Conservation (phyloP, 495 filamentous ascomycete genomes). For the Emericellopsis terricola region DNA sequence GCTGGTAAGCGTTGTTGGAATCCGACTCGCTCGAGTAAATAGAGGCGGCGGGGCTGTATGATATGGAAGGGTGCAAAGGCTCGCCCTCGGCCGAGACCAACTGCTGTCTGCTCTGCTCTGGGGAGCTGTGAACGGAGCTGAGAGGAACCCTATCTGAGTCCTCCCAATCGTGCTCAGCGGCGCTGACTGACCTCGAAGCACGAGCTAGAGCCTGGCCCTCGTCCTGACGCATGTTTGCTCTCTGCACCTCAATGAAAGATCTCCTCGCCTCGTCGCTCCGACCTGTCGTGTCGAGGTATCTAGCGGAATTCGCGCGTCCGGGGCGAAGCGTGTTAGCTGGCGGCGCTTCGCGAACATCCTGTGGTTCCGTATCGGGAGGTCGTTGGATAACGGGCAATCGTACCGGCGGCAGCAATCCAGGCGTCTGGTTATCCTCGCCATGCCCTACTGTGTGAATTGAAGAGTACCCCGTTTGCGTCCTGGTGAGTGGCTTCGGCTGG, state of each 20-base stretch:
- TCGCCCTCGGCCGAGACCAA: slow-evolving; percentile 1
- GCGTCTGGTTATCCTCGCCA: slow-evolving; percentile 8
- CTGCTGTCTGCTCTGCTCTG: slow-evolving; percentile 1
- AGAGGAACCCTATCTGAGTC: slow-evolving; percentile 4
- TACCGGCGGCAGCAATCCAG: not conserved
- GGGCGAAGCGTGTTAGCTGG: slow-evolving; percentile 6
- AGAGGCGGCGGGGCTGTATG: slow-evolving; percentile 13
- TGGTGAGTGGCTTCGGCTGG: slow-evolving; percentile 18
- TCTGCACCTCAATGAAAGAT: slow-evolving; percentile 36
- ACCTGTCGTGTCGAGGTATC: slow-evolving; percentile 13
- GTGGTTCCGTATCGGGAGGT: not conserved
- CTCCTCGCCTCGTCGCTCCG: slow-evolving; percentile 24
- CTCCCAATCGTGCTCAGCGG: slow-evolving; percentile 10
- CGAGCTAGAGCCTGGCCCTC: slow-evolving; percentile 52
- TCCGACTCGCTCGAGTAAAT: no score
- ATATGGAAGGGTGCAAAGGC: not conserved
- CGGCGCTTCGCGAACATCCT: not conserved
- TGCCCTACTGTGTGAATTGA: slow-evolving; percentile 9
- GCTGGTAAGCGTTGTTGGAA: no score
- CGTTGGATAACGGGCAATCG: not conserved
- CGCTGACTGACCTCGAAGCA: slow-evolving; percentile 18
- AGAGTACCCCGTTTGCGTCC: slow-evolving; percentile 31
- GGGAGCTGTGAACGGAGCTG: slow-evolving; percentile 8
- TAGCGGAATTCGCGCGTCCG: slow-evolving; percentile 10
- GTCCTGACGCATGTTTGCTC: slow-evolving; percentile 53